Conservation (phyloP, 164 flowering plant genomes). For the Tetrastigma voinierianum region DNA sequence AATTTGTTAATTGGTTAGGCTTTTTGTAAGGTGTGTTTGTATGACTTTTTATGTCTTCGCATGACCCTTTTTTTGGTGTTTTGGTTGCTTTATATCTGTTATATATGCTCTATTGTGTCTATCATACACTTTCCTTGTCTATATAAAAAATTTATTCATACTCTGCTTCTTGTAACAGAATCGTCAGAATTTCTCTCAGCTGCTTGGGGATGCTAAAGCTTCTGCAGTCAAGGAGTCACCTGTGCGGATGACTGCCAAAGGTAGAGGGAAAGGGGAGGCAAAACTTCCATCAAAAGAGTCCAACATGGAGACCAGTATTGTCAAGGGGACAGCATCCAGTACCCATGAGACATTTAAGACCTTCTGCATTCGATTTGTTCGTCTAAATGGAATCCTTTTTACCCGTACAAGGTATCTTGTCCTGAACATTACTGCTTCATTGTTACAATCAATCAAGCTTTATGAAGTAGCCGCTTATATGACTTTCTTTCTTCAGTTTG, state of each 20-base stretch:
- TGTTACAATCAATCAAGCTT: not conserved
- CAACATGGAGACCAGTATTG: constrained; percentile 28
- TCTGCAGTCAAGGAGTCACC: constrained; percentile 34
- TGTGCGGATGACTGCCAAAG: constrained; percentile 35
- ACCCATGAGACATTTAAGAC: constrained; percentile 44
- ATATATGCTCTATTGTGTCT: too few relatives aligned
- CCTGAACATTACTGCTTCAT: not conserved
- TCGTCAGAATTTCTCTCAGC: constrained; percentile 61
- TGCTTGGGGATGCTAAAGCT: constrained; percentile 38
- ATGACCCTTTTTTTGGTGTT: too few relatives aligned
- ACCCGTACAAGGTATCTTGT: constrained; percentile 82
- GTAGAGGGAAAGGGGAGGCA: constrained; percentile 61
- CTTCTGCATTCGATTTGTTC: constrained; percentile 76
- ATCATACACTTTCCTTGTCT: too few relatives aligned
- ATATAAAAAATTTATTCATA: too few relatives aligned
- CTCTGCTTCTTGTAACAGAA: constrained; percentile 43
- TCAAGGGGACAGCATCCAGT: constrained; percentile 34
- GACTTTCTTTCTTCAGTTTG: constrained; percentile 44
- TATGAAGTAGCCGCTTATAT: not conserved
- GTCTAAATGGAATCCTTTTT: constrained; percentile 91
- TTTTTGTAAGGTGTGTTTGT: too few relatives aligned
- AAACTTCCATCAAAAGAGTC: constrained; percentile 39
- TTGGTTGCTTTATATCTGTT: too few relatives aligned
- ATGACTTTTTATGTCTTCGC: too few relatives aligned
- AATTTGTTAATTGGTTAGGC: too few relatives aligned